Conservation (phyloP, 805 yeast species). For the Saccharomycopsis fibuligera region DNA sequence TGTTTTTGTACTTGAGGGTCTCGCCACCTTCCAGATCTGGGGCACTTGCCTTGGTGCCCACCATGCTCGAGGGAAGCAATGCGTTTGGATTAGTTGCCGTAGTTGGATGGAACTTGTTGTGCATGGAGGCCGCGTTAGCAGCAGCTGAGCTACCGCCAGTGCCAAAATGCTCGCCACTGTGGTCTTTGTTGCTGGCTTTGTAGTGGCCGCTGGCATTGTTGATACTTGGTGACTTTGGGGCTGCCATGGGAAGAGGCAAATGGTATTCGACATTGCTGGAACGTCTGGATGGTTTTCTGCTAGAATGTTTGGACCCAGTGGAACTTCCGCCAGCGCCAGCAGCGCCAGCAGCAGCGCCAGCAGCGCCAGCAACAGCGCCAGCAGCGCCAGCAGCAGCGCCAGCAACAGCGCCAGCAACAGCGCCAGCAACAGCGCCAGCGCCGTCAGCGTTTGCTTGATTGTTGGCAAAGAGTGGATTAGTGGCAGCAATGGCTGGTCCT, state of each 20-base stretch:
- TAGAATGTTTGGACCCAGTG: too few relatives aligned
- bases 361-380: slow-evolving; percentile 6
- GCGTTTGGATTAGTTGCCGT: slow-evolving; percentile 6
- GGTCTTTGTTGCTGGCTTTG: neutral
- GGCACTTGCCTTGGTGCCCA: slow-evolving; percentile 7
- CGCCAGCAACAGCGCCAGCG: slow-evolving; percentile 19
- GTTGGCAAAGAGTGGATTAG: too few relatives aligned
- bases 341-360: neutral
- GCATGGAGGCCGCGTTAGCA: too few relatives aligned
- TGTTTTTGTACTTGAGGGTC: slow-evolving; percentile 31
- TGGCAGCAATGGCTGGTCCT: slow-evolving; percentile 6
- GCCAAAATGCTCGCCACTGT: too few relatives aligned
- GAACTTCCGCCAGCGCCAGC: too few relatives aligned
- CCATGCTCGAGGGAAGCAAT: slow-evolving; percentile 3
- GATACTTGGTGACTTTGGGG: neutral
- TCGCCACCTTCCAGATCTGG: too few relatives aligned
- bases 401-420: slow-evolving; percentile 17
- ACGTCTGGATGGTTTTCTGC: slow-evolving; percentile 25
- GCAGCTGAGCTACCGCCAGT: too few relatives aligned
- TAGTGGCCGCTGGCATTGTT: neutral
- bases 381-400: slow-evolving; percentile 23
- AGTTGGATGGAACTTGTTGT: slow-evolving; percentile 6
- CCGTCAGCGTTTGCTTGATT: too few relatives aligned
- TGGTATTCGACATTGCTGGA: slow-evolving; percentile 32
- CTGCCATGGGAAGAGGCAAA: slow-evolving; percentile 13